Base-by-base conservation (phyloP, 331 rosid genomes). In the Quercus tomentella region DNA sequence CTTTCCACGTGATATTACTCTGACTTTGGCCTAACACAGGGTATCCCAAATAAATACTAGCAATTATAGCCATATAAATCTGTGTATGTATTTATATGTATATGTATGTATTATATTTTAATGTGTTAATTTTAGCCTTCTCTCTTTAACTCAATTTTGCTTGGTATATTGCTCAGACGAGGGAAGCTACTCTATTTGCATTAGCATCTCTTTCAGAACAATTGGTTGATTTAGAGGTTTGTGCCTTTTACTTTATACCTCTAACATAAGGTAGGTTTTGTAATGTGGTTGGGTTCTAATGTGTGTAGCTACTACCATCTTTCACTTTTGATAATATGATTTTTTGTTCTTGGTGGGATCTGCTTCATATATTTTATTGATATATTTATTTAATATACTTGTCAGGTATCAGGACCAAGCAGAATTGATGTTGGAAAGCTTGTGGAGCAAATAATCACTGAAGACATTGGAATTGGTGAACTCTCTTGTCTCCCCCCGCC, bases 151-250 rank as follows among this genome's bases (percentile, higher is more conserved):
- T 79, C 43, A 72, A 72, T 56, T 75, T 66, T 82, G 51, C 82
- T 52, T 79, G 72, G 63, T 37, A 45, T 62, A 26, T 56, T 84
- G 69, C 92, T 86, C 97, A 95, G 99, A 85, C 84, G 56, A 93
- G 92, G 88, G 99, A 95, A 90, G 97, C 98, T 82, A 80, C 91
- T 43, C 89, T 95, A 66, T 93, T 82, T 86, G 92, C 97, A 56
- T 83, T 93, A 80, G 83, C 94, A 58, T 93, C 95, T 74, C 85
- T 93, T 79, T 91, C 98, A 25, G 99, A 95, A 58, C 94, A 89
- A 58, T 83, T 91, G 86, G 82, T 82, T 77, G 96, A 93, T 84
- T 83, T 88, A 62, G 89, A 92, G 97, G 99, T 92, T 72, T 77
- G 89, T 76, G 51, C 76, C 72, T 70, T 63, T 70, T 45, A 37